Evolutionary conservation across 345 rosid species (phyloP), one percentile per base, ranked within the genome.

Genomic region (Punica granatum): DNA sequence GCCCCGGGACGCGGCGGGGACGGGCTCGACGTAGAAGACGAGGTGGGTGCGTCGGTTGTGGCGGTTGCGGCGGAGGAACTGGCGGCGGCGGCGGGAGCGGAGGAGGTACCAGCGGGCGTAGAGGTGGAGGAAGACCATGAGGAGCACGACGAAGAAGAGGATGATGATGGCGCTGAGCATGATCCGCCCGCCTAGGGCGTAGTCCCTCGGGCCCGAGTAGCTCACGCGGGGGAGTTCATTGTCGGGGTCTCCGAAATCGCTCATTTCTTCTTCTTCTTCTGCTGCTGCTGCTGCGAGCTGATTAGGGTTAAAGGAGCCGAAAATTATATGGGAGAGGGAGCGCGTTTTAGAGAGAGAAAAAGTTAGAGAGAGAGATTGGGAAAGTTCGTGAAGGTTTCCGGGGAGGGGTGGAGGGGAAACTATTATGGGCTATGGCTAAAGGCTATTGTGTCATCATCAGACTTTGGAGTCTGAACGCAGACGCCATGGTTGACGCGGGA

Each of bases 31-130:
- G 72, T 74, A 82, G 76, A 90, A 85, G 16, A 92, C 82, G 61
- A 90, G 67, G 0, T 83, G 81, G 8, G 88, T 67, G 49, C 72
- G 70, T 25, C 72, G 73, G 0, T 86, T 81, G 21, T 81, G 64
- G 35, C 72, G 73, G 44, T 67, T 71, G 16, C 88, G 92, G 21
- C 70, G 82, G 46, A 64, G 81, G 64, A 49, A 76, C 64, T 54
- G 13, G 34, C 79, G 83, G 18, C 86, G 89, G 69, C 85, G 79
- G 12, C 82, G 85, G 4, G 87, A 78, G 10, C 77, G 91, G 82
- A 84, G 85, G 62, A 85, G 83, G 81, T 83, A 86, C 96, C 96
- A 92, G 31, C 98, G 96, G n/a, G 90, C 89, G 81, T 86, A 94
- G 70, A 94, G 87, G 49, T 92, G 97, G 80, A 94, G 82, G 60